Evolutionary conservation across 2,329 filamentous ascomycete genomes (phyloP), one percentile per base, ranked within the genome.

Genomic region (Ambrosiella cleistominuta): DNA sequence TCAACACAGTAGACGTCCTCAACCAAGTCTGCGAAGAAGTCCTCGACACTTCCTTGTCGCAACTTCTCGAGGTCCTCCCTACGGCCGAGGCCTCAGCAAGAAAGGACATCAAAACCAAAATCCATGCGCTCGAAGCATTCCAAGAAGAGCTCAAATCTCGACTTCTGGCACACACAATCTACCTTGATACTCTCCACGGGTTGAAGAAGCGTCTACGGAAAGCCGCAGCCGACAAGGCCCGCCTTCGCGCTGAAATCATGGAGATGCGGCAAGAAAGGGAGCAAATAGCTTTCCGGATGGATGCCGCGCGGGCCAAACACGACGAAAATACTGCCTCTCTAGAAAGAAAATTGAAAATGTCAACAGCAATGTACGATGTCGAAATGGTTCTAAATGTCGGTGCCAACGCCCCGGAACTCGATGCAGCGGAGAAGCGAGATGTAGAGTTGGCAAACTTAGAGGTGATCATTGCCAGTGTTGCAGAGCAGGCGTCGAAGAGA

Each of bases 1-100:
- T 83, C 62, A 85, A 80, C 53, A 73, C 77, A 0, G 71, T 84
- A 1, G 81, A 85, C 63, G 80, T 84, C 1, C 70, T 85, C 42
- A 72, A 75, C 5, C 76, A 82, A 62, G 72, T 83, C 12, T 83
- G 78, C 64, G 75, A 80, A 39, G 80, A 84, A 64, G 72, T 82
- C 38, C 70, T 82, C 17, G 72, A 72, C n/a, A 68, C 71, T 1
- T 75, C 71, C 12, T 65, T 82, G 38, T 68, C 69, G 1, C 73
- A 73, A 53, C 66, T 81, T 1, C 69, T 74, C 49, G 71, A 75
- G 38, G 68, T 71, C 8, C 67, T 66, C 15, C 55, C 64, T 3
- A 57, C 60, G 0, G 66, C 63, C 3, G 72, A 72, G 1, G 72
- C 74, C 27, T 72, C 76, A 36, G 63, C 71, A 12, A 70, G 71